phyloP scores from a whole-genome alignment of 441 rosid genomes.

The Corymbia citriodora region DNA sequence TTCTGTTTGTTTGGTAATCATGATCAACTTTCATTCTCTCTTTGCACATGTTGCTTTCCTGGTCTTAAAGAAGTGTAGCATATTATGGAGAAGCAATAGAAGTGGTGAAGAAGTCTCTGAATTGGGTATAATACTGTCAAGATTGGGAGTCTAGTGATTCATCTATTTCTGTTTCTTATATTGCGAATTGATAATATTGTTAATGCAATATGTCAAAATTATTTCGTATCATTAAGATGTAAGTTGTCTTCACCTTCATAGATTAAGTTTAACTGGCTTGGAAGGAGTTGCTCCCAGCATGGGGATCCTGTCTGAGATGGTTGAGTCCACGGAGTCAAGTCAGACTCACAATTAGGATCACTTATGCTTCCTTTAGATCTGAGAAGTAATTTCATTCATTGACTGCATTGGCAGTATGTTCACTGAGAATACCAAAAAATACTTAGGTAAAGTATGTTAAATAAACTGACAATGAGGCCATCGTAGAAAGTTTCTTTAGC shows the following conservation, averaged over 20 bases:
- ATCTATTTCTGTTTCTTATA: not conserved
- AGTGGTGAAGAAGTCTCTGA: not conserved
- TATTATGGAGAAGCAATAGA: not conserved
- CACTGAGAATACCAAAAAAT: not conserved
- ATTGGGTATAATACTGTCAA: not conserved
- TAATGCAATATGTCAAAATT: not conserved
- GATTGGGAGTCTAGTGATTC: not conserved
- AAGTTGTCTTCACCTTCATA: not conserved
- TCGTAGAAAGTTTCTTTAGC: not conserved
- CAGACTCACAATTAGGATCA: not conserved
- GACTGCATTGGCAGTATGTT: not conserved
- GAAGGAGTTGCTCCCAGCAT: not conserved
- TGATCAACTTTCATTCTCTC: not conserved
- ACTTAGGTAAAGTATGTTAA: not conserved
- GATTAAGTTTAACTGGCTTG: not conserved
- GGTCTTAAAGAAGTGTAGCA: not conserved
- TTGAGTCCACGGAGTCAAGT: not conserved
- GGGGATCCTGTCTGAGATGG: not conserved
- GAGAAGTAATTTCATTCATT: not conserved
- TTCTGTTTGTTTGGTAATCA: not conserved
- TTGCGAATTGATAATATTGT: not conserved
- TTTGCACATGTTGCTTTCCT: not conserved
- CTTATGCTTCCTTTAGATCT: not conserved
- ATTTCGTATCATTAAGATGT: not conserved
- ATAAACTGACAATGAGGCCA: not conserved